These are phyloP conservation scores for Umbilicus rupestris DNA, from an alignment of 164 flowering plant genomes.

Conservation along the genomic window DNA sequence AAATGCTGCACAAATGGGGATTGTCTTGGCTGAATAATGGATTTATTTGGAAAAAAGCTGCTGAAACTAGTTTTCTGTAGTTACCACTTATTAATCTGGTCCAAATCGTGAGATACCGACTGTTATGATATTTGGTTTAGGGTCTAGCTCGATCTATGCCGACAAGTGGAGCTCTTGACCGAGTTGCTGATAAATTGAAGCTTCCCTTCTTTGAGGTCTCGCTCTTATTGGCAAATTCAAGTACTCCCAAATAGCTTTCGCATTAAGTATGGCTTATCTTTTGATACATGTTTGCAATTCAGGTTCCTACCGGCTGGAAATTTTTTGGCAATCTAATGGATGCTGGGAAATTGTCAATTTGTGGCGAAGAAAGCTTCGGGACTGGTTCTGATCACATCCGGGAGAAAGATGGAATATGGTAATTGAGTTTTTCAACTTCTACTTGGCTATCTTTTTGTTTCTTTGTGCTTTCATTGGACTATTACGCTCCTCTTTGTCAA, in stretches of 20 bases:
- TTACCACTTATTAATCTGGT: not conserved
- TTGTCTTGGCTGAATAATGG: not conserved
- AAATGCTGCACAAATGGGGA: not conserved
- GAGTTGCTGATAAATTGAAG: conserved; percentile 73
- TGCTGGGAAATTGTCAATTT: conserved; percentile 87
- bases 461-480: not conserved
- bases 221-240: not conserved
- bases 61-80: not conserved
- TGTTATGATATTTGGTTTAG: conserved; percentile 20
- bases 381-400: conserved; percentile 99
- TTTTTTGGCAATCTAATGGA: conserved; percentile 99
- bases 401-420: conserved; percentile 99
- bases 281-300: conserved; percentile 14
- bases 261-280: conserved; percentile 1
- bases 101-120: not conserved
- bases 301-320: conserved; percentile 99
- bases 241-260: not conserved
- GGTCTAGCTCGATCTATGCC: conserved; percentile 99
- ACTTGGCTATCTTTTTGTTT: not conserved
- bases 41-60: not conserved
- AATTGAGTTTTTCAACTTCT: conserved; percentile 12
- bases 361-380: conserved; percentile 99
- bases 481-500: no score
- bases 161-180: conserved; percentile 97
- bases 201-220: conserved; percentile 91